phyloP scores from a whole-genome alignment of 495 filamentous ascomycete species.

The Xylaria flabelliformis region DNA sequence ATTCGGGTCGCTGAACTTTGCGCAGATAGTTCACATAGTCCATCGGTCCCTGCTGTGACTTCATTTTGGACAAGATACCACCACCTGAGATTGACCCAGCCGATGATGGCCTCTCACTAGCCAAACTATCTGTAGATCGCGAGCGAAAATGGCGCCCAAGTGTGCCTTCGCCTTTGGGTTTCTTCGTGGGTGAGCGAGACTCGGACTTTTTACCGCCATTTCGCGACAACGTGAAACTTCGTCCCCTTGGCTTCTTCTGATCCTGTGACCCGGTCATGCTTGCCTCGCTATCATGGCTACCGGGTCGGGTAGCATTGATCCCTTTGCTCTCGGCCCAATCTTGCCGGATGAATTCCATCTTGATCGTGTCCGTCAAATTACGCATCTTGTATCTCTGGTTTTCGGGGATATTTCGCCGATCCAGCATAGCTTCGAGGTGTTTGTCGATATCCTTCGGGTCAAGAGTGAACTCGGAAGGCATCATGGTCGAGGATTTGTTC shows the following conservation, averaged over 20 bases:
- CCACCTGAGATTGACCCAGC: slow-evolving; percentile 45
- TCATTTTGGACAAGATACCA: slow-evolving; percentile 57
- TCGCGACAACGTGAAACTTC: slow-evolving; percentile 77
- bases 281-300: slow-evolving; percentile 42
- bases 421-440: slow-evolving; percentile 72
- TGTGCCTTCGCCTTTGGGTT: slow-evolving; percentile 58
- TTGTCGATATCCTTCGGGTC: slow-evolving; percentile 58
- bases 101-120: slow-evolving; percentile 54
- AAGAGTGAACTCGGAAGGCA: slow-evolving; percentile 33
- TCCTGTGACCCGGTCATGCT: slow-evolving; percentile 37
- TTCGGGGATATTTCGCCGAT: slow-evolving; percentile 89
- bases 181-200: slow-evolving; percentile 55
- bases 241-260: slow-evolving; percentile 70
- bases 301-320: slow-evolving; percentile 42
- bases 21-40: slow-evolving; percentile 84
- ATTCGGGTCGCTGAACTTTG: slow-evolving; percentile 77
- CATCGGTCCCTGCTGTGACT: slow-evolving; percentile 64
- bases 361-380: slow-evolving; percentile 83
- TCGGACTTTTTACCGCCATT: slow-evolving; percentile 51
- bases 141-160: slow-evolving; percentile 57
- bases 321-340: slow-evolving; percentile 72
- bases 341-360: slow-evolving; percentile 91
- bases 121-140: slow-evolving; percentile 59
- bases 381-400: slow-evolving; percentile 95
- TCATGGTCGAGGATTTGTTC: slow-evolving; percentile 39